Conservation (phyloP, 441 rosid species). For the Cnidoscolus chayamansa region DNA sequence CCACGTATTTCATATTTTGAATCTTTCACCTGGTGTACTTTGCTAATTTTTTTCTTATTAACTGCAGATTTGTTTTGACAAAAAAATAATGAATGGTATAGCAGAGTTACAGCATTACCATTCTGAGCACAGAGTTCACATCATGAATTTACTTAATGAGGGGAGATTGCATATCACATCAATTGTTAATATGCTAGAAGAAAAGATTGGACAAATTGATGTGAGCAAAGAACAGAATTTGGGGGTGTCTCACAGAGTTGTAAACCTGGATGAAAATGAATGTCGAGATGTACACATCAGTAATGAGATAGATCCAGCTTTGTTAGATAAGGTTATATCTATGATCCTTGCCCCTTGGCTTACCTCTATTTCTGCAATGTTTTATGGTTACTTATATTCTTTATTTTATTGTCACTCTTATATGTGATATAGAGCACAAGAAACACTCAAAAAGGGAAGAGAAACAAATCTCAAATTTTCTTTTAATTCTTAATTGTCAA, state of each 20-base stretch:
- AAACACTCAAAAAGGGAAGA: no score
- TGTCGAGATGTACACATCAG: conserved; percentile 57
- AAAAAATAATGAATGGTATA: conserved; percentile 48
- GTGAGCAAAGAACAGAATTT: conserved; percentile 32
- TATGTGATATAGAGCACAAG: no score
- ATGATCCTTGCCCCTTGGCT: background rate
- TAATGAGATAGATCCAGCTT: conserved; percentile 36
- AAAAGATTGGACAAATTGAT: conserved; percentile 39
- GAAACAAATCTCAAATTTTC: no score
- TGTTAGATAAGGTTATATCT: conserved; percentile 39
- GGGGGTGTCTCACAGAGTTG: conserved; percentile 29
- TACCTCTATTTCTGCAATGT: conserved; percentile 8
- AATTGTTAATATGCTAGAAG: conserved; percentile 41
- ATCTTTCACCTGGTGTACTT: conserved; percentile 14
- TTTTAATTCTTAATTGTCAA: no score
- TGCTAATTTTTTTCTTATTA: conserved; percentile 22
- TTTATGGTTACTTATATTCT: background rate
- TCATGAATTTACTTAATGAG: conserved; percentile 59
- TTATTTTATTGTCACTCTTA: background rate
- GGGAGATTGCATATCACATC: conserved; percentile 53
- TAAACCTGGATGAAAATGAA: conserved; percentile 51
- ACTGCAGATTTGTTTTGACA: conserved; percentile 55
- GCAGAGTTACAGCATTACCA: conserved; percentile 49
- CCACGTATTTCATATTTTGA: conserved; percentile 3
- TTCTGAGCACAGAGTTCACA: conserved; percentile 54